Evolutionary conservation across 1,284 basidiomycete species (phyloP).

Genomic region (Fomitopsis betulina): DNA sequence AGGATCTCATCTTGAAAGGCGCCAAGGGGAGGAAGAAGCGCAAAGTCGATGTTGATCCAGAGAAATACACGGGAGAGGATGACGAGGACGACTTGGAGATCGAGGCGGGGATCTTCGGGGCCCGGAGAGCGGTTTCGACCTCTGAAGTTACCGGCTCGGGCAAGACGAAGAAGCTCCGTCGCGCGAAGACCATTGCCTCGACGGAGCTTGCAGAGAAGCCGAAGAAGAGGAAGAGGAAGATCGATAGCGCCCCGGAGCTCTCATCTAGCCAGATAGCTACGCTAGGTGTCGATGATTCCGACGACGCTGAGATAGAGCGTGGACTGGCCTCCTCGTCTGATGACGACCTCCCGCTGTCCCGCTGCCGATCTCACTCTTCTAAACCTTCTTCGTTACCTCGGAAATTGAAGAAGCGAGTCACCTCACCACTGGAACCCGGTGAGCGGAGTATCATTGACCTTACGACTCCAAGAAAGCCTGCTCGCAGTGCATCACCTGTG

Average conservation of each 20-base stretch:
- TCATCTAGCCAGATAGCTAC: constrained; percentile 37
- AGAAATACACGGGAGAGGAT: constrained; percentile 42
- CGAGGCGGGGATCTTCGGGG: constrained; percentile 40
- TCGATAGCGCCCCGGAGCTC: constrained; percentile 22
- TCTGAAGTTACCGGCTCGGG: constrained; percentile 24
- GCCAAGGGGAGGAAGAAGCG: constrained; percentile 41
- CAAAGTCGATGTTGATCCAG: constrained; percentile 13
- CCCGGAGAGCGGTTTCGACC: constrained; percentile 47
- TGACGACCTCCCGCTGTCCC: background rate
- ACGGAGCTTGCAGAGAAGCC: constrained; percentile 6
- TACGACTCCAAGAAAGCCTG: constrained; percentile 14
- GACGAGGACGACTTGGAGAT: constrained; percentile 62
- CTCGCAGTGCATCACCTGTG: constrained; percentile 5
- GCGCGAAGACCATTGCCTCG: constrained; percentile 28
- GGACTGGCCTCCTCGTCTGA: constrained; percentile 17
- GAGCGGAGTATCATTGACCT: constrained; percentile 23
- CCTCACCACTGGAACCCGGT: constrained; percentile 20
- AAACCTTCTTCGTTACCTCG: background rate
- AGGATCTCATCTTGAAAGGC: constrained; percentile 51
- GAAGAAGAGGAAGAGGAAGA: constrained; percentile 22
- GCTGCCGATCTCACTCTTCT: background rate
- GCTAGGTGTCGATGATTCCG: constrained; percentile 46
- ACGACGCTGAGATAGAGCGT: constrained; percentile 49
- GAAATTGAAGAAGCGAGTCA: background rate
- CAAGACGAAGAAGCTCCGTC: constrained; percentile 33